Evolutionary conservation across 2,329 filamentous ascomycete species (phyloP).

Genomic region (Sporothrix humicola): DNA sequence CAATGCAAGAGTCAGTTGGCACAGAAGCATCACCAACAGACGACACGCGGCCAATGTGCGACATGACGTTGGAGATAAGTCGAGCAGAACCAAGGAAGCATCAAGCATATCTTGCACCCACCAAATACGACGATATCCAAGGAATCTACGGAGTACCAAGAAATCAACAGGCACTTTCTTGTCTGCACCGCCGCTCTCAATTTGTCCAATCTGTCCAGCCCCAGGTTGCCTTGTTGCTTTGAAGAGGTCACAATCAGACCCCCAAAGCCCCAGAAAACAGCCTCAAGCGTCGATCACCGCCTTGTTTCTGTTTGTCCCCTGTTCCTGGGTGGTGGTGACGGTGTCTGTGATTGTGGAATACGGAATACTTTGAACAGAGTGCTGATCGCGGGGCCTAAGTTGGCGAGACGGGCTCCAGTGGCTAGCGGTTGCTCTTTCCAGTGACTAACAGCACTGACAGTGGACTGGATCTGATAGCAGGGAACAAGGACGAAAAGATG

Average conservation of each 20-base stretch:
- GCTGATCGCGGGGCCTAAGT: background rate
- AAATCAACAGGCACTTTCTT: background rate
- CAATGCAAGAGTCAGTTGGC: background rate
- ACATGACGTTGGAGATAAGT: background rate
- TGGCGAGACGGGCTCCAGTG: background rate
- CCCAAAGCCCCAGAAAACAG: conserved; percentile 4
- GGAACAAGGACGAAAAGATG: background rate
- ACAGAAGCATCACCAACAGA: background rate
- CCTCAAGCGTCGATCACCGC: background rate
- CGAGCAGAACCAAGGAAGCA: background rate
- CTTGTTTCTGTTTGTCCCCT: background rate
- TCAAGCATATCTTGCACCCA: background rate
- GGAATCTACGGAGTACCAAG: background rate
- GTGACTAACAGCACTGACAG: background rate
- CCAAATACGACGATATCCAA: background rate
- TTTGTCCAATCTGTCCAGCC: background rate
- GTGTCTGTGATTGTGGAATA: background rate
- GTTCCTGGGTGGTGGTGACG: too few relatives aligned
- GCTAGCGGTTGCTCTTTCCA: background rate
- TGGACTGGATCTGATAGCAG: background rate
- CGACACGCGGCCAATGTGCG: background rate
- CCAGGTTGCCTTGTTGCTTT: background rate
- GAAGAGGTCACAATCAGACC: background rate
- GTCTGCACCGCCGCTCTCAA: background rate
- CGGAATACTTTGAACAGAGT: background rate